Conservation (phyloP, 164 flowering plant genomes). For the Platanus orientalis region DNA sequence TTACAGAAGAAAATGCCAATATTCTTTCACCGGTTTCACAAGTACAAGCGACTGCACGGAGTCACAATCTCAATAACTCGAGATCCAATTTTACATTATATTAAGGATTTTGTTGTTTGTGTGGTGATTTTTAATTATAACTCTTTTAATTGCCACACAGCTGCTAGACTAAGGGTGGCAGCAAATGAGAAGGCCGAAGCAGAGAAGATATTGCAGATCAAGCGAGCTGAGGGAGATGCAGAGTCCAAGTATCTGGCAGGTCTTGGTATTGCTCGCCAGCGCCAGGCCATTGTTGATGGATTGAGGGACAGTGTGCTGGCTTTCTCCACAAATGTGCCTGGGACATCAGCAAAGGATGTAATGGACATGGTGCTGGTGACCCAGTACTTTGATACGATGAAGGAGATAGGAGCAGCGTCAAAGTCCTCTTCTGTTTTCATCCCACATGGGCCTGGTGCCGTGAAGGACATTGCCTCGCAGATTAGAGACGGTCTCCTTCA, state of each 20-base stretch:
- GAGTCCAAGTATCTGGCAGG: conserved; percentile 77
- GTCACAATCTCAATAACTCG: too few species aligned
- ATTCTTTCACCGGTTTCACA: too few species aligned
- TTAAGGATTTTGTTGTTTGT: background rate
- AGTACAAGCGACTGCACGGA: too few species aligned
- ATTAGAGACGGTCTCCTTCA: conserved; percentile 55
- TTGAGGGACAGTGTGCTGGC: conserved; percentile 81
- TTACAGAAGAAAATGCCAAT: too few species aligned
- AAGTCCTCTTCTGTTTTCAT: conserved; percentile 78
- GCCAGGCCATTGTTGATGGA: conserved; percentile 91
- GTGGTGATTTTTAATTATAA: background rate
- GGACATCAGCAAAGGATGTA: background rate
- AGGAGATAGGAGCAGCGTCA: conserved; percentile 67
- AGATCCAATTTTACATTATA: too few species aligned
- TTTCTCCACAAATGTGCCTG: conserved; percentile 65
- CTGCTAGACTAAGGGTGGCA: conserved; percentile 75
- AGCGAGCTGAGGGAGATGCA: conserved; percentile 82
- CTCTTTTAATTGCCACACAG: conserved; percentile 21
- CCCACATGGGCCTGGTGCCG: conserved; percentile 90
- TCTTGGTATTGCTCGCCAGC: conserved; percentile 74
- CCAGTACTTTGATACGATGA: background rate
- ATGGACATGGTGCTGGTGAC: conserved; percentile 1
- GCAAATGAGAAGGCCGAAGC: conserved; percentile 85
- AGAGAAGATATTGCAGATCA: conserved; percentile 76
- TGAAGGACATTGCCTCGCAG: conserved; percentile 32